Conservation (phyloP, 805 yeast species). For the Helenozyma baotianmanensis region DNA sequence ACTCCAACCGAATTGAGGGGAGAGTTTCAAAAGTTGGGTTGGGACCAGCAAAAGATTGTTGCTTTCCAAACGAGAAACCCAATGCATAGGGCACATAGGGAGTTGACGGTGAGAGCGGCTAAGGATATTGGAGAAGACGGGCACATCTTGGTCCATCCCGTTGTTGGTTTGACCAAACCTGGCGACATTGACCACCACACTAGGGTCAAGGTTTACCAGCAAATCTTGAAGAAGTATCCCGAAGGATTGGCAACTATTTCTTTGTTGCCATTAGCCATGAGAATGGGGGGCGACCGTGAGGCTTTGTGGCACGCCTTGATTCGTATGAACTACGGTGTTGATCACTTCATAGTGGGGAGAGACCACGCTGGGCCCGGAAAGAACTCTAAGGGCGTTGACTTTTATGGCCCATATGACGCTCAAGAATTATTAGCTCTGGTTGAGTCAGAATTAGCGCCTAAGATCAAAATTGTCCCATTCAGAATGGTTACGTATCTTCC, state of each 20-base stretch:
- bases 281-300: constrained; percentile 99
- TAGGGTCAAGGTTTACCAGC: constrained; percentile 91
- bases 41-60: constrained; percentile 72
- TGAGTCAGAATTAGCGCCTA: constrained; percentile 62
- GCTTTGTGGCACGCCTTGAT: constrained; percentile 98
- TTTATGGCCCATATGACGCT: constrained; percentile 96
- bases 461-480: constrained; percentile 88
- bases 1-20: constrained; percentile 87
- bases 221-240: constrained; percentile 87
- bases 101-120: constrained; percentile 95
- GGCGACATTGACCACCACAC: constrained; percentile 98
- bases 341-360: constrained; percentile 96
- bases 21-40: constrained; percentile 74
- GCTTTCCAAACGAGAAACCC: constrained; percentile 99
- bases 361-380: constrained; percentile 97
- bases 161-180: constrained; percentile 94
- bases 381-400: constrained; percentile 83
- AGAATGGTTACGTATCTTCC: constrained; percentile 96
- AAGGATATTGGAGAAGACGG: constrained; percentile 78
- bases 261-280: constrained; percentile 90
- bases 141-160: constrained; percentile 85
- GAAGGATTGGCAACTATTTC: constrained; percentile 89
- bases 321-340: constrained; percentile 93
- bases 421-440: constrained; percentile 79
- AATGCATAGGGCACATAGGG: constrained; percentile 98